These are phyloP conservation scores for Gyromitra esculenta DNA, from an alignment of 2,329 filamentous ascomycete species.

Conservation along the genomic window DNA sequence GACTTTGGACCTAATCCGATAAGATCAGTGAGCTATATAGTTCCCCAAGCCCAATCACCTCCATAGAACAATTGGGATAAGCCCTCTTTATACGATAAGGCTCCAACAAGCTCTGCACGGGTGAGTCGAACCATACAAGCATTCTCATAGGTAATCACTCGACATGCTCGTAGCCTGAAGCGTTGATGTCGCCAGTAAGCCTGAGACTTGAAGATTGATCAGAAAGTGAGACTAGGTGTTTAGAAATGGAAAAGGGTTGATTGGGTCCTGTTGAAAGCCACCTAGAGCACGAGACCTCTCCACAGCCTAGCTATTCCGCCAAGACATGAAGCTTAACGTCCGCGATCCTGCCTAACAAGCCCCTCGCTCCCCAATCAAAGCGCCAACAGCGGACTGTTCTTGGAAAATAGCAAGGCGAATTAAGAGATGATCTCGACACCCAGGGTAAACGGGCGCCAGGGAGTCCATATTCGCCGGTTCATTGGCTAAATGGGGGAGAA, in stretches of 20 bases:
- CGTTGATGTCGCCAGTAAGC: neutral
- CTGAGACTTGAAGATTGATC: neutral
- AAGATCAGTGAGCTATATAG: neutral
- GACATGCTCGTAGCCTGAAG: neutral
- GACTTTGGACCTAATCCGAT: conserved; percentile 16
- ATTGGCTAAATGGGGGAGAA: conserved; percentile 16
- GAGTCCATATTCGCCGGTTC: neutral
- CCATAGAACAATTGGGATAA: neutral
- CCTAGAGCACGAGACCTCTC: conserved; percentile 33
- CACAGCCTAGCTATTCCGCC: conserved; percentile 6
- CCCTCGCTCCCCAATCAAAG: neutral
- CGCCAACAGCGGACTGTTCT: neutral
- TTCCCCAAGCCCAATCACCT: neutral
- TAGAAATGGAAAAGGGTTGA: conserved; percentile 31
- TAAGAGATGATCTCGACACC: conserved; percentile 2
- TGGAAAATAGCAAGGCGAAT: neutral
- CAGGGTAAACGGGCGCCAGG: conserved; percentile 22
- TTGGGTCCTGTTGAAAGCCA: conserved; percentile 21
- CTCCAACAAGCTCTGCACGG: neutral
- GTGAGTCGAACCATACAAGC: neutral
- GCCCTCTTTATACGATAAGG: neutral
- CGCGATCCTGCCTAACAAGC: conserved; percentile 25
- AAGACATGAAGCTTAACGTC: conserved; percentile 21
- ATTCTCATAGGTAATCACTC: conserved; percentile 39
- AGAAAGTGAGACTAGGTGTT: conserved; percentile 14